These are phyloP conservation scores for Fraxinus platypoda DNA, from an alignment of 305 asterid genomes.

Conservation along the genomic window DNA sequence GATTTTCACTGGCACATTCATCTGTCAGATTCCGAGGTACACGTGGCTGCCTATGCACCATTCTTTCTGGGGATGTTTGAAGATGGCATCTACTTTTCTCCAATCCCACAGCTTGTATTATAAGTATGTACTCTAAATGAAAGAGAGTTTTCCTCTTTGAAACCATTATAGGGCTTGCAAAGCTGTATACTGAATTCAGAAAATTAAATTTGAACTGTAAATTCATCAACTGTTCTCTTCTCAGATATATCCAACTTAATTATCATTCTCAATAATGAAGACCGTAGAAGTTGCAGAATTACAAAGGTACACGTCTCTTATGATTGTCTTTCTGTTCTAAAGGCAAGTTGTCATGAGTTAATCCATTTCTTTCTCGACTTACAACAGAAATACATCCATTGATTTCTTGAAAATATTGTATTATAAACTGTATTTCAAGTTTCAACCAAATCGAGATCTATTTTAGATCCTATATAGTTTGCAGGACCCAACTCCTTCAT, in stretches of 20 bases:
- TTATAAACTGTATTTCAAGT: background rate
- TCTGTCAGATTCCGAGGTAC: conserved; percentile 32
- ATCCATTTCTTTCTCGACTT: background rate
- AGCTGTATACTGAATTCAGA: conserved; percentile 19
- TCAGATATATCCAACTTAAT: background rate
- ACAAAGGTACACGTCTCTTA: background rate
- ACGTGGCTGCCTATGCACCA: conserved; percentile 62
- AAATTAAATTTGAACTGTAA: background rate
- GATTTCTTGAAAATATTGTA: background rate
- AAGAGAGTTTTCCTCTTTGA: conserved; percentile 33
- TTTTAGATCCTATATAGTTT: background rate
- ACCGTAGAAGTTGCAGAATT: background rate
- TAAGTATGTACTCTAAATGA: conserved; percentile 38
- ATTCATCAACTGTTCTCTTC: background rate
- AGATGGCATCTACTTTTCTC: conserved; percentile 48
- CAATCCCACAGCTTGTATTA: conserved; percentile 20
- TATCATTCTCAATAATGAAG: background rate
- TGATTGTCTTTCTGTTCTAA: background rate
- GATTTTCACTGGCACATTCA: conserved; percentile 42
- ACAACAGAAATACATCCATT: background rate
- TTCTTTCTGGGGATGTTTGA: conserved; percentile 52
- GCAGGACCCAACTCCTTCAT: background rate
- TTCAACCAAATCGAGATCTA: background rate
- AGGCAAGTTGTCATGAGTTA: background rate
- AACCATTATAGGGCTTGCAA: conserved; percentile 11